phyloP scores from a whole-genome alignment of 2,329 filamentous ascomycete species.

The Ophiostoma piceae region DNA sequence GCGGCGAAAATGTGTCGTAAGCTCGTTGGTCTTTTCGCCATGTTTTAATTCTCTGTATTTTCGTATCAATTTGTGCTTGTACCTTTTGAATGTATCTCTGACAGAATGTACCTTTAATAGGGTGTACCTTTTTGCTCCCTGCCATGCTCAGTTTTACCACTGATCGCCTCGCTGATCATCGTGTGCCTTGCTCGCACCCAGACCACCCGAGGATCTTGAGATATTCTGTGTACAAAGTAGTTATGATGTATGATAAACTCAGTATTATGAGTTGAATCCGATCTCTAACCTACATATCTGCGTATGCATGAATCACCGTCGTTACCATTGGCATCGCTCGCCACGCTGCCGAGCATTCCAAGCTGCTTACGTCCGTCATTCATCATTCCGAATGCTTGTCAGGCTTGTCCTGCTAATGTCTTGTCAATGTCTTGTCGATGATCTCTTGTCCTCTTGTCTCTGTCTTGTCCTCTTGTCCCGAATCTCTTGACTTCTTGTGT shows the following conservation, averaged over 20 bases:
- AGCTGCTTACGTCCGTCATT: neutral
- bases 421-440: neutral
- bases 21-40: neutral
- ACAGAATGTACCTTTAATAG: neutral
- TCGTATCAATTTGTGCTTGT: no score
- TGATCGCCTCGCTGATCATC: neutral
- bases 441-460: neutral
- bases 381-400: slow-evolving; percentile 1
- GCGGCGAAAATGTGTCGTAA: slow-evolving; percentile 2
- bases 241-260: no score
- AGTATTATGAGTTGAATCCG: no score
- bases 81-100: neutral
- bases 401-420: neutral
- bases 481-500: neutral
- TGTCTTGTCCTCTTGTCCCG: neutral
- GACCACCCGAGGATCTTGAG: neutral
- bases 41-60: neutral
- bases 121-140: neutral
- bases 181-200: neutral
- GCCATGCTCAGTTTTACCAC: neutral
- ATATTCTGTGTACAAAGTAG: neutral
- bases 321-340: neutral
- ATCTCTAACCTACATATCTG: neutral
- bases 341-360: slow-evolving; percentile 12
- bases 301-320: neutral